Conservation (phyloP, 208 protist species). For the Trypanosoma vivax region DNA sequence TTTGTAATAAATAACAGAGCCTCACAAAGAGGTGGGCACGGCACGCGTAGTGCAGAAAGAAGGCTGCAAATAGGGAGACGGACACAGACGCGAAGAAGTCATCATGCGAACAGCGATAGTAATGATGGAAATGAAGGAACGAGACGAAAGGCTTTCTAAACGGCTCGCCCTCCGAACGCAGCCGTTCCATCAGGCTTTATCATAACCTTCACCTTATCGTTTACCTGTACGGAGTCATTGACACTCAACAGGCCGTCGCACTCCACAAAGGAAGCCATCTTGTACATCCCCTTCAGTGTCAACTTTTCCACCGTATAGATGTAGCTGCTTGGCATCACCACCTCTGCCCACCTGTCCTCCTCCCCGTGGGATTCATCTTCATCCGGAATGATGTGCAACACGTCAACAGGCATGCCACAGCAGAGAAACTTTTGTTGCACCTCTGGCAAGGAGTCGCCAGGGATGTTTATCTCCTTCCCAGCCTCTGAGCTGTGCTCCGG, state of each 20-base stretch:
- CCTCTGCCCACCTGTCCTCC: conserved; percentile 76
- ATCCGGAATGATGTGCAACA: conserved; percentile 77
- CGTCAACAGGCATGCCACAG: conserved; percentile 81
- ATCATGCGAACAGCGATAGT: conserved; percentile 16
- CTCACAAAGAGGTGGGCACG: too few species aligned
- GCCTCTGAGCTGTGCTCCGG: conserved; percentile 72
- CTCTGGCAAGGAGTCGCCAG: conserved; percentile 62
- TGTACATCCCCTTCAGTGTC: conserved; percentile 77
- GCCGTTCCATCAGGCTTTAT: conserved; percentile 83
- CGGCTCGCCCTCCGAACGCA: conserved; percentile 70
- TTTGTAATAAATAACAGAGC: too few species aligned
- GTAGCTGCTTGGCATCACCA: conserved; percentile 83
- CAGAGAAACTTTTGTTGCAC: conserved; percentile 77
- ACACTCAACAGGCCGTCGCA: conserved; percentile 82
- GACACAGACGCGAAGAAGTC: too few species aligned
- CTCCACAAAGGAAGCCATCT: conserved; percentile 80
- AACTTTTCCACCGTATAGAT: conserved; percentile 85
- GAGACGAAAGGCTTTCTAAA: conserved; percentile 1
- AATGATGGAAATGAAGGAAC: not conserved
- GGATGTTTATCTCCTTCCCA: conserved; percentile 75
- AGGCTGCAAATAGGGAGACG: too few species aligned
- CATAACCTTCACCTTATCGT: conserved; percentile 80
- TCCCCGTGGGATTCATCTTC: conserved; percentile 34
- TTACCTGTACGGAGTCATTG: conserved; percentile 80
- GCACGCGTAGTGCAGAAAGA: too few species aligned